Conservation (phyloP, 129 eudicot genomes). For the Flaveria linearis region DNA sequence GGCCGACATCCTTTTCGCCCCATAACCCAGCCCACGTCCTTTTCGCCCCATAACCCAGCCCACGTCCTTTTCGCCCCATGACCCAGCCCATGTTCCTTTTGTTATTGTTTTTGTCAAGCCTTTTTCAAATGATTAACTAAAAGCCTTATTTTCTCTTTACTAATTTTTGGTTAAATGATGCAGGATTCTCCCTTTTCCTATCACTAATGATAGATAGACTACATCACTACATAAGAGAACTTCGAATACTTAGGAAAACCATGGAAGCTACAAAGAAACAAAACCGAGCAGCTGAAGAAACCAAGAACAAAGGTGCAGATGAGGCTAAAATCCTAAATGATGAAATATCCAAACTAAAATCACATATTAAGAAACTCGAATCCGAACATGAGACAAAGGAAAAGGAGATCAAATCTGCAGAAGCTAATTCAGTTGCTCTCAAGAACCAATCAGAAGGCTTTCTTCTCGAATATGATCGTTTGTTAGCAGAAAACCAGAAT, state of each 20-base stretch:
- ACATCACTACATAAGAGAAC: conserved; percentile 77
- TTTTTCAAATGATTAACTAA: background rate
- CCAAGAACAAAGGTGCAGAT: conserved; percentile 51
- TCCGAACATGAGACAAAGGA: conserved; percentile 47
- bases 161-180: conserved; percentile 6
- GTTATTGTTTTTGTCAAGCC: background rate
- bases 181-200: conserved; percentile 67
- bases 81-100: background rate
- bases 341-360: conserved; percentile 45
- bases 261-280: conserved; percentile 71
- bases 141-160: background rate
- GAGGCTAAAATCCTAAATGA: conserved; percentile 52
- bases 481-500: conserved; percentile 47
- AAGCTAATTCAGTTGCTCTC: conserved; percentile 58
- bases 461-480: conserved; percentile 57
- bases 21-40: too few species aligned
- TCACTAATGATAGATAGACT: conserved; percentile 71
- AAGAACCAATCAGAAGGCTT: conserved; percentile 71
- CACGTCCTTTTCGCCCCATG: too few species aligned
- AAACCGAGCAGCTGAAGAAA: conserved; percentile 54
- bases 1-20: background rate
- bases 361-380: conserved; percentile 51
- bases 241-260: conserved; percentile 54
- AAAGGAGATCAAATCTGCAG: conserved; percentile 61
- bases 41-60: too few species aligned